These are phyloP conservation scores for Leishmania gerbilli DNA, from an alignment of 208 protist genomes.

Conservation along the genomic window DNA sequence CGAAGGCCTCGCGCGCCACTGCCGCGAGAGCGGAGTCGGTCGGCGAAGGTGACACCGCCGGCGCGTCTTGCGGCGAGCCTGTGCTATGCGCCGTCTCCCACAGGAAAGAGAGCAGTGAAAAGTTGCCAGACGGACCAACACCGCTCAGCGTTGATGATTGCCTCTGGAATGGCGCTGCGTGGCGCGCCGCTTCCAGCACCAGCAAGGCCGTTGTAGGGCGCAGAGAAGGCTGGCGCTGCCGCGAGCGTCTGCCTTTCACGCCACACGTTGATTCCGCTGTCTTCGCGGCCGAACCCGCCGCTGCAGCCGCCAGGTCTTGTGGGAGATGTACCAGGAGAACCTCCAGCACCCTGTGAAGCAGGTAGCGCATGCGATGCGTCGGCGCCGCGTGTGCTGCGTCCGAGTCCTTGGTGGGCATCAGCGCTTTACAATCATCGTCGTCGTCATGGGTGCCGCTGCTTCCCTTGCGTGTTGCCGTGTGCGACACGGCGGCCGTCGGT, in stretches of 20 bases:
- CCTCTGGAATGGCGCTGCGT: conserved; percentile 4
- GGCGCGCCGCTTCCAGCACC: conserved; percentile 23
- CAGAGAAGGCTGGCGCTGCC: background rate
- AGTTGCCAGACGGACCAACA: background rate
- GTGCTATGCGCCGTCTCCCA: background rate
- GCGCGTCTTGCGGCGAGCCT: background rate
- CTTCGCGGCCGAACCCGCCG: background rate
- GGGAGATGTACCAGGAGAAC: conserved; percentile 37
- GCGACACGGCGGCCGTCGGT: background rate
- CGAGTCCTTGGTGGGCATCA: background rate
- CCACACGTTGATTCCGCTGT: background rate
- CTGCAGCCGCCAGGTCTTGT: conserved; percentile 2
- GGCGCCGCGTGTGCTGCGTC: background rate
- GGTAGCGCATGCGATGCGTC: background rate
- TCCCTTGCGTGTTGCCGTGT: background rate
- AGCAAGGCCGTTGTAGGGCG: conserved; percentile 25
- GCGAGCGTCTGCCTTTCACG: background rate
- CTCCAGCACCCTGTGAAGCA: conserved; percentile 23
- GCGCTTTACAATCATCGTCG: background rate
- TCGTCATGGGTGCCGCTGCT: background rate
- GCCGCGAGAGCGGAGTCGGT: background rate
- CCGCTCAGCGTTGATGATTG: background rate
- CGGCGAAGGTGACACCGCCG: background rate
- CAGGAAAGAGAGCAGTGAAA: conserved; percentile 17
- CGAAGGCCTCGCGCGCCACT: conserved; percentile 21